phyloP scores from a whole-genome alignment of 768 basidiomycete species.

The Glaciozyma antarctica region DNA sequence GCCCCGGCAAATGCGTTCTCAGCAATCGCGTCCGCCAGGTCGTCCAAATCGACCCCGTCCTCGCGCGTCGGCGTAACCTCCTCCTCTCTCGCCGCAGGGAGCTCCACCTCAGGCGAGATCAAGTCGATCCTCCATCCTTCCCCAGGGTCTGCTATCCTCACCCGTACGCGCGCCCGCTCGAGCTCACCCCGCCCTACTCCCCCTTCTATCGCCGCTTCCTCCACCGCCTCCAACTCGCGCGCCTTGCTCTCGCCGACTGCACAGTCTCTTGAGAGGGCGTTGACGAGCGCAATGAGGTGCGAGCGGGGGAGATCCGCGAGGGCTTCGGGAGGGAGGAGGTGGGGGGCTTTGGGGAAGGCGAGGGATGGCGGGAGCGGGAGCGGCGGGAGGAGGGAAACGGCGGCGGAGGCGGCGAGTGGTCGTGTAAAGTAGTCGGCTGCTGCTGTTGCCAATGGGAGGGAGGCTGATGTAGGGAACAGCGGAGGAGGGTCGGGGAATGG shows the following conservation, averaged over 20 bases:
- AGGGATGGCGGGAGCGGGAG: neutral
- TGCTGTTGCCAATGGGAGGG: too few species aligned
- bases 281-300: neutral
- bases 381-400: too few species aligned
- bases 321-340: neutral
- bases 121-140: neutral
- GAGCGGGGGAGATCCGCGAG: neutral
- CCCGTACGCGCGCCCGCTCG: neutral
- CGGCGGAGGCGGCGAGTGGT: too few species aligned
- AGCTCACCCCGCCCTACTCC: conserved; percentile 1
- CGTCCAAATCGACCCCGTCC: conserved; percentile 24
- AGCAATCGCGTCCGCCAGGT: conserved; percentile 27
- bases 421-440: too few species aligned
- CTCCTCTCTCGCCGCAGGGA: neutral
- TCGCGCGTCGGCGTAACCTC: neutral
- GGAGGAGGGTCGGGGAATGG: too few species aligned
- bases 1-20: conserved; percentile 22
- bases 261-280: neutral
- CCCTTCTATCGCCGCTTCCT: neutral
- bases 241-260: neutral
- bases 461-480: too few species aligned
- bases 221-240: neutral
- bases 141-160: neutral
- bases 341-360: neutral
- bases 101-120: neutral